These are phyloP conservation scores for Chrysanthemum makinoi DNA, from an alignment of 129 eudicot genomes.

Conservation along the genomic window DNA sequence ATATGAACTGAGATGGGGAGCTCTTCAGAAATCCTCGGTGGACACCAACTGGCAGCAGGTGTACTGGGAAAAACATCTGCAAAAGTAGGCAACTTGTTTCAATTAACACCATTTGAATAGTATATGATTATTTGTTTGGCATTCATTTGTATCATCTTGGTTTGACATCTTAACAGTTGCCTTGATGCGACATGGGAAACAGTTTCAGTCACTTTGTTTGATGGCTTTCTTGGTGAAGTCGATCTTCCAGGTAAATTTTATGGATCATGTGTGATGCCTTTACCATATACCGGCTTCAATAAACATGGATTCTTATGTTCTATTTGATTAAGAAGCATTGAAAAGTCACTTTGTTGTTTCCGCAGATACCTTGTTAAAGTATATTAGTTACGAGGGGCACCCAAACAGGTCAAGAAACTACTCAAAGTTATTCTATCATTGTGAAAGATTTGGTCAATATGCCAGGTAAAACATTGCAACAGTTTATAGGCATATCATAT, in stretches of 20 bases:
- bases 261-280: background rate
- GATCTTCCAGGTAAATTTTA: conserved; percentile 54
- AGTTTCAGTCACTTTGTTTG: conserved; percentile 59
- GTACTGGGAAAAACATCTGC: conserved; percentile 89
- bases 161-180: conserved; percentile 51
- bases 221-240: conserved; percentile 60
- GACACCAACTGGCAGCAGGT: conserved; percentile 59
- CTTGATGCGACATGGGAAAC: conserved; percentile 70
- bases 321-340: too few species aligned
- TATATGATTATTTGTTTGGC: conserved; percentile 20
- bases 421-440: conserved; percentile 62
- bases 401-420: conserved; percentile 33
- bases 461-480: conserved; percentile 45
- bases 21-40: conserved; percentile 21
- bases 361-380: conserved; percentile 47
- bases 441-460: conserved; percentile 67
- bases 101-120: conserved; percentile 16
- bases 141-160: too few species aligned
- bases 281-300: too few species aligned
- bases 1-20: conserved; percentile 55
- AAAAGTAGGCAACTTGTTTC: conserved; percentile 46
- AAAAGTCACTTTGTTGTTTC: background rate
- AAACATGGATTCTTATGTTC: too few species aligned
- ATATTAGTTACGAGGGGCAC: conserved; percentile 40
- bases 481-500: background rate